A percentile compares a stretch with the other conserved stretches of the same genome.
phyloP scores from a whole-genome alignment of 257 asterid species.

The Penstemon davidsonii region DNA sequence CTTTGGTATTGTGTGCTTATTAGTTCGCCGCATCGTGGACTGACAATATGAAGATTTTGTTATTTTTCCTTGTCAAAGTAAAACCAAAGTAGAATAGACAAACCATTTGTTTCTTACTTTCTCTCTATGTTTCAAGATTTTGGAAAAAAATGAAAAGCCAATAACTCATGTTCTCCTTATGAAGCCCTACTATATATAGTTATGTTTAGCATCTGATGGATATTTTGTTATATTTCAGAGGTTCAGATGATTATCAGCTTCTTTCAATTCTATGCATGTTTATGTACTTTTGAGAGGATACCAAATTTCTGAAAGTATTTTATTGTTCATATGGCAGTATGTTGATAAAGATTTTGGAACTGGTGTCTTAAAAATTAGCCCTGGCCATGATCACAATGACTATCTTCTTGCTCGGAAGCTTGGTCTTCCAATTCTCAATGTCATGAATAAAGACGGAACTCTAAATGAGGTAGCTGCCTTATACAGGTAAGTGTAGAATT shows the following conservation, averaged over 20 bases:
- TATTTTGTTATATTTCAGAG: constrained; percentile 5
- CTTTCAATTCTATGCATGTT: constrained; percentile 13
- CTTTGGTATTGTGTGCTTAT: constrained; percentile 10
- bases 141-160: background rate
- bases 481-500: constrained; percentile 55
- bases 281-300: constrained; percentile 15
- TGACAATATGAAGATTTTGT: background rate
- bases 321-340: constrained; percentile 52
- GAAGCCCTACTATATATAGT: background rate
- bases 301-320: constrained; percentile 23
- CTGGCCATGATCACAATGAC: constrained; percentile 99
- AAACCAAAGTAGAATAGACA: no score
- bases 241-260: constrained; percentile 11
- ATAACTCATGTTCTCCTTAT: background rate
- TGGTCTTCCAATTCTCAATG: constrained; percentile 96
- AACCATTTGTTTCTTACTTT: background rate
- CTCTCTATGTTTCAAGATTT: background rate
- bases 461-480: constrained; percentile 90
- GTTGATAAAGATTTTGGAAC: constrained; percentile 99
- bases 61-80: no score
- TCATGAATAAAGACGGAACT: constrained; percentile 98
- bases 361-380: constrained; percentile 98
- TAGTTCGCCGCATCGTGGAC: background rate
- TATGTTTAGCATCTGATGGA: background rate
- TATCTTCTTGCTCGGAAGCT: constrained; percentile 98